Base-by-base conservation (phyloP, 2,329 filamentous ascomycete genomes). In the Phialophora macrospora region DNA sequence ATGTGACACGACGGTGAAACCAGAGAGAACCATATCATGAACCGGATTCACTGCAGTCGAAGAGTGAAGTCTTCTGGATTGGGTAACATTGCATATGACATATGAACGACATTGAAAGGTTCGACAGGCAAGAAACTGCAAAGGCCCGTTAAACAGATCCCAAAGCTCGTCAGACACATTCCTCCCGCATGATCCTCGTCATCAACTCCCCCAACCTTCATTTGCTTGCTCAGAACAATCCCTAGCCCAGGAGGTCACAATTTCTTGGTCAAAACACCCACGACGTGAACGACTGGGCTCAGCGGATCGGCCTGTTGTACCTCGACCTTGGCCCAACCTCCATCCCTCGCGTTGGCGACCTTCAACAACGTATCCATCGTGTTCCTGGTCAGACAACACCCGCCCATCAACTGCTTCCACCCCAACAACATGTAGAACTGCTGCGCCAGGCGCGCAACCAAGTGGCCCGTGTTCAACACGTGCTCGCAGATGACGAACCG, bases 401-500 rank as follows among this genome's bases (percentile, higher is more conserved):
- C 80, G 3, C 81, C 83, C 71, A 84, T 74, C 67, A 82, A 81
- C 68, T 80, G 82, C 6, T 78, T 77, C 83, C 83, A 86, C 3
- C 82, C 80, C 2, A 81, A 52, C 2, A 76, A 34, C 48, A 76
- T 77, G 73, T 80, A 84, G 7, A 82, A 68, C 8, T 75, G 65
- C 75, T 87, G 84, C 68, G 80, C 70, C 11, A 78, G n/a, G 24
- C 80, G 73, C 26, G 79, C 82, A 7, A 79, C 5, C 9, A 80
- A n/a, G 34, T 78, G 80, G 3, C 81, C 82, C 71, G 76, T 78
- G 70, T 84, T 85, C 24, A 77, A 78, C 6, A 85, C 81, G 76
- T 87, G 85, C 73, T 87, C 85, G 59, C 79, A 82, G 44, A 86
- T 75, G 17, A 87, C 75, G 75, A 87, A 74, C 60, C 82, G 74